Evolutionary conservation across 805 yeast species (phyloP).

Genomic region (Spathaspora passalidarum): DNA sequence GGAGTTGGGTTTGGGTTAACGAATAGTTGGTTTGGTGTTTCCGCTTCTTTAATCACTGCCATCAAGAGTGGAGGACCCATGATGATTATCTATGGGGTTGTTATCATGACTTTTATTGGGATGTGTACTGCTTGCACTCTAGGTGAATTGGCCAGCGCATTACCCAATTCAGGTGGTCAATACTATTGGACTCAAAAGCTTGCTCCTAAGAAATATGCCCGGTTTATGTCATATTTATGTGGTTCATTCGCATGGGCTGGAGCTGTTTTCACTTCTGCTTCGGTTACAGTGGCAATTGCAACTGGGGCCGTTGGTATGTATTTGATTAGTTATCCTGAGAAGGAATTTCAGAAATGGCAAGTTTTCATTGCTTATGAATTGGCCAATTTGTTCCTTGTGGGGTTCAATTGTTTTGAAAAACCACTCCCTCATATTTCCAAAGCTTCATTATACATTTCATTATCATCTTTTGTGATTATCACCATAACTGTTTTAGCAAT

Average conservation of each 20-base stretch:
- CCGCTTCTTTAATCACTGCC: conserved; percentile 54
- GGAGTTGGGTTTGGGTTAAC: conserved; percentile 63
- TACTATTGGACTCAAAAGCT: conserved; percentile 57
- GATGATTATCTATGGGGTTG: conserved; percentile 53
- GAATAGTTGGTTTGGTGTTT: conserved; percentile 60
- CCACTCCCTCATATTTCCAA: conserved; percentile 51
- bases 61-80: conserved; percentile 58
- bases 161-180: conserved; percentile 59
- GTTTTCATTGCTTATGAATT: conserved; percentile 50
- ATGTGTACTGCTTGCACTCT: conserved; percentile 47
- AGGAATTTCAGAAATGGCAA: conserved; percentile 48
- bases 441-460: conserved; percentile 49
- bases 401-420: conserved; percentile 51
- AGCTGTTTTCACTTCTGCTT: conserved; percentile 58
- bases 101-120: conserved; percentile 48
- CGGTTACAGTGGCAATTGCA: conserved; percentile 55
- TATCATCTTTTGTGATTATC: conserved; percentile 51
- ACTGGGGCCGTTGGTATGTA: conserved; percentile 51
- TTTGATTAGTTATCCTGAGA: conserved; percentile 35
- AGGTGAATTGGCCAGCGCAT: conserved; percentile 51
- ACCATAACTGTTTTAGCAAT: conserved; percentile 52
- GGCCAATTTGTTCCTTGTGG: conserved; percentile 37
- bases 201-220: conserved; percentile 47
- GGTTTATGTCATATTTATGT: conserved; percentile 53
- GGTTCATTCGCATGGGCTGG: conserved; percentile 67